Evolutionary conservation across 2,329 filamentous ascomycete species (phyloP).

Genomic region (Colletotrichum orchidophilum): DNA sequence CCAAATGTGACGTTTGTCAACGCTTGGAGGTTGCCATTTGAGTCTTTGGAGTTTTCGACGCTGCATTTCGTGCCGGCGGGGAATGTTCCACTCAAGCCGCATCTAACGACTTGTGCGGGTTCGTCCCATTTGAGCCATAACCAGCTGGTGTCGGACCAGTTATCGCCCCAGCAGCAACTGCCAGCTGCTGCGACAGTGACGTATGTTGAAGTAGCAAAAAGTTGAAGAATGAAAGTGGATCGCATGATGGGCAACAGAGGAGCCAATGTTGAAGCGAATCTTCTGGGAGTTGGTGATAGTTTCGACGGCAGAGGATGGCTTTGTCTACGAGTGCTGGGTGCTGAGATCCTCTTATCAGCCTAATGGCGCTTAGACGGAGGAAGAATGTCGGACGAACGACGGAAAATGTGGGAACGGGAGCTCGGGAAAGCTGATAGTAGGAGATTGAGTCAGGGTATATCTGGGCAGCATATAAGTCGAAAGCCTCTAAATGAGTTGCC

Average conservation of each 20-base stretch:
- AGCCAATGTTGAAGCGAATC: not conserved
- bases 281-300: not conserved
- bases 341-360: not conserved
- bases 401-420: not conserved
- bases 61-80: not conserved
- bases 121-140: slow-evolving; percentile 12
- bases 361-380: not conserved
- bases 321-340: not conserved
- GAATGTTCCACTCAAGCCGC: not conserved
- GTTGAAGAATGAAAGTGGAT: not conserved
- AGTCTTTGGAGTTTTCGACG: slow-evolving; percentile 6
- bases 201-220: not conserved
- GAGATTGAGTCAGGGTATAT: not conserved
- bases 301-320: not conserved
- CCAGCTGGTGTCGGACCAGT: not conserved
- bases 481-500: not conserved
- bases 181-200: not conserved
- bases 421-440: not conserved
- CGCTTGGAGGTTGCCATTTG: slow-evolving; percentile 5
- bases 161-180: slow-evolving; percentile 3
- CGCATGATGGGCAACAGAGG: not conserved
- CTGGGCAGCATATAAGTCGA: not conserved
- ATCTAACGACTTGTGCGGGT: not conserved
- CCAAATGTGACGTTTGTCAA: slow-evolving; percentile 19
- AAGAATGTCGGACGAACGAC: not conserved